Evolutionary conservation across 75 land plant genomes (phyloP).

Genomic region (Adiantum capillusveneris): DNA sequence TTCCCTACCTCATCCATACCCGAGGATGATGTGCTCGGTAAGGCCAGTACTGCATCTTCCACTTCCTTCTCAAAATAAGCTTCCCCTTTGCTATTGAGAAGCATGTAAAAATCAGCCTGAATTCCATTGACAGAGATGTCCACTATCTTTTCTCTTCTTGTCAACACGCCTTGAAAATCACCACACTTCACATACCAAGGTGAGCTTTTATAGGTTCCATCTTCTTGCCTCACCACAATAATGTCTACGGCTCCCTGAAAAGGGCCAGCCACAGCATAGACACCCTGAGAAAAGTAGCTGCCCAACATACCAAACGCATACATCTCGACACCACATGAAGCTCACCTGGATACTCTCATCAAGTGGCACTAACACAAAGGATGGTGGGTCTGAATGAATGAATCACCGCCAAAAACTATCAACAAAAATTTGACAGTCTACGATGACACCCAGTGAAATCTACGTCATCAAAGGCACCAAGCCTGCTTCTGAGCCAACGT

Average conservation of each 20-base stretch:
- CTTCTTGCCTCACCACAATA: slow-evolving; percentile 82
- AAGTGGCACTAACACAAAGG: too few species aligned
- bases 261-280: slow-evolving; percentile 82
- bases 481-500: too few species aligned
- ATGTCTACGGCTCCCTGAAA: slow-evolving; percentile 98
- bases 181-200: slow-evolving; percentile 98
- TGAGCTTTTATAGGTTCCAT: slow-evolving; percentile 82
- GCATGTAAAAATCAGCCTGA: slow-evolving; percentile 71
- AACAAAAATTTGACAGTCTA: too few species aligned
- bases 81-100: slow-evolving; percentile 81
- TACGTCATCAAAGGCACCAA: too few species aligned
- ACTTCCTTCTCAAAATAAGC: slow-evolving; percentile 73
- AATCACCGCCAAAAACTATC: too few species aligned
- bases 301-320: slow-evolving; percentile 55
- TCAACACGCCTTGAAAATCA: slow-evolving; percentile 90
- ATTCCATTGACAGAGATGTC: slow-evolving; percentile 59
- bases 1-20: too few species aligned
- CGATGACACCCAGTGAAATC: too few species aligned
- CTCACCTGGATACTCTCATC: too few species aligned
- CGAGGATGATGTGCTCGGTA: too few species aligned
- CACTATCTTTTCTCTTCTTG: slow-evolving; percentile 67
- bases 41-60: slow-evolving; percentile 7
- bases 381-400: too few species aligned
- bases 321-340: slow-evolving; percentile 18
- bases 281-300: slow-evolving; percentile 57